Conservation (phyloP, 495 filamentous ascomycete species). For the Pseudoneurospora amorphoporcata region DNA sequence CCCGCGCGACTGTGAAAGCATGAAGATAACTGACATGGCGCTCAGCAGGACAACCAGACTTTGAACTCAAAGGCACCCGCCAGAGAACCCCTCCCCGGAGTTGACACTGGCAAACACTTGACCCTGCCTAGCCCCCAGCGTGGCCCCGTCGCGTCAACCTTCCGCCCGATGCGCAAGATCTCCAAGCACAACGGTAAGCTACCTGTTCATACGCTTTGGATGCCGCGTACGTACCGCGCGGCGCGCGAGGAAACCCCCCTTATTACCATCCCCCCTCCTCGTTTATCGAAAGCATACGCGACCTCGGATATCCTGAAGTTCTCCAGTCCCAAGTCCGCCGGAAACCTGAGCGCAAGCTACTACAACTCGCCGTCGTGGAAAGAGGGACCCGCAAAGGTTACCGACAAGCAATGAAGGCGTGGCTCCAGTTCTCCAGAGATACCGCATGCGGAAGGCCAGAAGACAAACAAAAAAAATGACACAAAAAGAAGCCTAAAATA, state of each 20-base stretch:
- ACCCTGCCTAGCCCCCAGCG: not conserved
- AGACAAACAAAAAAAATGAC: not conserved
- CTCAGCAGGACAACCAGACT: not conserved
- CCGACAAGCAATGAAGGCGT: not conserved
- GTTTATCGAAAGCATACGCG: not conserved
- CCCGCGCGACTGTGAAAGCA: not conserved
- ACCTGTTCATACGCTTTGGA: not conserved
- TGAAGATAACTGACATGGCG: not conserved
- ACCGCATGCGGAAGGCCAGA: not conserved
- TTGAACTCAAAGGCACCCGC: not conserved
- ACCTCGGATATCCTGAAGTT: not conserved
- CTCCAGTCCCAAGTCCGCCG: not conserved
- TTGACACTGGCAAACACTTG: not conserved
- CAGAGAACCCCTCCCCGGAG: not conserved
- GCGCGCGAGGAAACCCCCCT: not conserved
- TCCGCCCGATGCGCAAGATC: not conserved
- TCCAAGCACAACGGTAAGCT: not conserved
- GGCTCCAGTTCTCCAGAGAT: not conserved
- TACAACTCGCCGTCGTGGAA: not conserved
- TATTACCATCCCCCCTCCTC: not conserved
- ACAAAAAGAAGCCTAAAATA: not conserved
- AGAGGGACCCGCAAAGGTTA: not conserved
- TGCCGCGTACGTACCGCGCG: not conserved
- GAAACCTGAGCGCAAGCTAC: not conserved
- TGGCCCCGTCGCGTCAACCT: not conserved